phyloP scores from a whole-genome alignment of 495 filamentous ascomycete genomes.

The Neurospora discreta region DNA sequence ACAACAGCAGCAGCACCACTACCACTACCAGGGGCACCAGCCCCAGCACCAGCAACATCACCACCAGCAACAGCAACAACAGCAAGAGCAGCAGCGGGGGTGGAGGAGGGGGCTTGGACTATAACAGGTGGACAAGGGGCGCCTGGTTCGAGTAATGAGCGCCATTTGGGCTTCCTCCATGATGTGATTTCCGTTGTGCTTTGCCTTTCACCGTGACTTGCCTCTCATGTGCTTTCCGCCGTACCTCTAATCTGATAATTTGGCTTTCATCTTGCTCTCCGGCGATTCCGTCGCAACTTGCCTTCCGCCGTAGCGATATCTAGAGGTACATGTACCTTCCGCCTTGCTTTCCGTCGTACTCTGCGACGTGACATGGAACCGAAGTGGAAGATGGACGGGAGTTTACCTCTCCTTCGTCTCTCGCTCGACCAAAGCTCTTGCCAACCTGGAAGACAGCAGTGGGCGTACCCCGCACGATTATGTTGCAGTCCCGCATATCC shows the following conservation, averaged over 20 bases:
- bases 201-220: background rate
- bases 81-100: background rate
- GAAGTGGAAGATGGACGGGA: too few species aligned
- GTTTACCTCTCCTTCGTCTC: background rate
- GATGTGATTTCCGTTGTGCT: background rate
- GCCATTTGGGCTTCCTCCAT: background rate
- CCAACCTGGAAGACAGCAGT: background rate
- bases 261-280: too few species aligned
- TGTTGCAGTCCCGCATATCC: background rate
- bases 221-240: background rate
- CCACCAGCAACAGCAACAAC: background rate
- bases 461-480: background rate
- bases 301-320: too few species aligned
- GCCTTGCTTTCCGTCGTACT: background rate
- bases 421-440: background rate
- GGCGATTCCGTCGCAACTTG: too few species aligned
- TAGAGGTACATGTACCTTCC: too few species aligned
- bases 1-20: background rate
- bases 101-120: background rate
- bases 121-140: background rate
- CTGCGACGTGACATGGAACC: background rate
- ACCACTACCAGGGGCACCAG: background rate
- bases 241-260: too few species aligned
- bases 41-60: background rate
- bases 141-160: background rate